Evolutionary conservation across 164 flowering plant species (phyloP).

Genomic region (Annona cherimola): DNA sequence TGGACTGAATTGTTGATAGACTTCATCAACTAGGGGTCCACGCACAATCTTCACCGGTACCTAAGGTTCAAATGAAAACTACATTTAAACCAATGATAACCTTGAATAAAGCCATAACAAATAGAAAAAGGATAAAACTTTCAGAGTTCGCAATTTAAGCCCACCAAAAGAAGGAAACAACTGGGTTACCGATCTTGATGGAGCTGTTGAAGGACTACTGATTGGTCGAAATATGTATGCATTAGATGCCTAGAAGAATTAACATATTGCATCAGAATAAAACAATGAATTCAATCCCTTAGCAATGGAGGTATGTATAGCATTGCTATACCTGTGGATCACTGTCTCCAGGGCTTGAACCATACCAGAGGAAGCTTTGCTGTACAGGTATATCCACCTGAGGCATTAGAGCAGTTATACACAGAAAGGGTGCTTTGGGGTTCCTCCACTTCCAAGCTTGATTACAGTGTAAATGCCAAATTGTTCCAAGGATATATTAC

Average conservation of each 20-base stretch:
- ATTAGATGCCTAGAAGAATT: constrained; percentile 54
- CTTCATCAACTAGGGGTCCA: constrained; percentile 76
- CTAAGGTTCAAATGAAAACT: constrained; percentile 30
- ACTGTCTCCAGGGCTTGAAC: constrained; percentile 46
- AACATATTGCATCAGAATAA: constrained; percentile 10
- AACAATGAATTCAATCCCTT: neutral
- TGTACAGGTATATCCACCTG: constrained; percentile 77
- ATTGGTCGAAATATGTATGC: constrained; percentile 87
- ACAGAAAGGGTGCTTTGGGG: neutral
- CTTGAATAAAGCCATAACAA: neutral
- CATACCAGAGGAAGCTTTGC: constrained; percentile 79
- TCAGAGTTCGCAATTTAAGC: neutral
- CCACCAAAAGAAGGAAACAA: constrained; percentile 4
- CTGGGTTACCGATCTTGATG: constrained; percentile 57
- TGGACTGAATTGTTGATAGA: constrained; percentile 68
- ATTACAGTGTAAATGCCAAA: too few species aligned
- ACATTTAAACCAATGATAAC: neutral
- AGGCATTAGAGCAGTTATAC: neutral
- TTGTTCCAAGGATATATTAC: too few species aligned
- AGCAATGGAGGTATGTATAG: neutral
- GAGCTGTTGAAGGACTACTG: constrained; percentile 37
- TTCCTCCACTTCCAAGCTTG: neutral
- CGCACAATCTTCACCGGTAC: constrained; percentile 53
- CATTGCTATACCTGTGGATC: constrained; percentile 41
- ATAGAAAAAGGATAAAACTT: neutral